Base-by-base conservation (phyloP, 2,329 filamentous ascomycete species). In the Aspergillus arachidicola region DNA sequence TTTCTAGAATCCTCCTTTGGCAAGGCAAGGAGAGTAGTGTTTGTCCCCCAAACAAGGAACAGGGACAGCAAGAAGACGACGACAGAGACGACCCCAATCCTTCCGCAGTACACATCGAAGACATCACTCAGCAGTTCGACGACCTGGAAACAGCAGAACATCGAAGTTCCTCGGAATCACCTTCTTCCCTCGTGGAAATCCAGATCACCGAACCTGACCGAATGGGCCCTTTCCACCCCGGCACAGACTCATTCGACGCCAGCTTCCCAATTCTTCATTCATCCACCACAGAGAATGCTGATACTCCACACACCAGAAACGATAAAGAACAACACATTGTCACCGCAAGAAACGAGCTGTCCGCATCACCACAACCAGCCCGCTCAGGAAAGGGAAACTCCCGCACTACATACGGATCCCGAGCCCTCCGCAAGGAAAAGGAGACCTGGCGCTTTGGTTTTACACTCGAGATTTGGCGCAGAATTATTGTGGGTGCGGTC, bases 1-100 rank as follows among this genome's bases (percentile, higher is more conserved):
- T 71, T 9, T 66, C 71, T 9, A 72, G 75, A 5, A 68, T 71
- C 7, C 54, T 78, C n/a, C 61, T 78, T 12, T 58, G 76, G n/a
- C 71, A 75, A n/a, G 71, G 73, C 32, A 60, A 63, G 16, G 65
- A 73, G 55, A 71, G 68, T 23, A 57, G 43, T 32, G 61, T 32
- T 19, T 32, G 58, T 19, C 34, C 55, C 11, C 34, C 36, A 11
- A 26, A n/a, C 26, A 54, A 54, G 3, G 55, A 60, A 34, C 51
- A 55, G 21, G 51, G 10, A 21, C 32, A 38, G 23, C 51, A 28
- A 4, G 51, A 28, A 23, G 51, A 11, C 12, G 21, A 58, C 4
- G n/a, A 56, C 2, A 19, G 30, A n/a, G 41, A 58, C 4, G 36
- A 54, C 23, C 34, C 36, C 34, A 9, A 11, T n/a, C n/a, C 7